These are phyloP conservation scores for Amniculicola lignicola DNA, from an alignment of 495 filamentous ascomycete genomes.

Conservation along the genomic window DNA sequence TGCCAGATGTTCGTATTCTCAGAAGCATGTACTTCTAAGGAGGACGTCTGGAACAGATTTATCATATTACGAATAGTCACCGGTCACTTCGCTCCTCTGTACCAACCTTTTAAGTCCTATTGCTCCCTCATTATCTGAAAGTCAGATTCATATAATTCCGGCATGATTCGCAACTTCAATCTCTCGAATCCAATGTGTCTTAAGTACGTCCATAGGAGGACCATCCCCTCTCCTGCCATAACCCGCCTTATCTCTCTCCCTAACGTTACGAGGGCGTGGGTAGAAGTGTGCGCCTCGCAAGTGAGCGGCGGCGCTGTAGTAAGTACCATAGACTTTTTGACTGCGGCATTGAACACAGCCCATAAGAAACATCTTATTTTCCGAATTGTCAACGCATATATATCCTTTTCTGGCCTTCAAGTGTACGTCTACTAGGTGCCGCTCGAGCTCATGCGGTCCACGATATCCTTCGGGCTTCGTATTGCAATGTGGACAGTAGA, in stretches of 20 bases:
- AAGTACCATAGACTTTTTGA: slow-evolving; percentile 6
- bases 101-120: too few relatives aligned
- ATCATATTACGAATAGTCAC: too few relatives aligned
- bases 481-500: too few relatives aligned
- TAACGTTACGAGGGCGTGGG: background rate
- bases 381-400: background rate
- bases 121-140: too few relatives aligned
- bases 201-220: slow-evolving; percentile 1
- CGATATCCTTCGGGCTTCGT: slow-evolving; percentile 13
- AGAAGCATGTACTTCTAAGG: too few relatives aligned
- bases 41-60: too few relatives aligned
- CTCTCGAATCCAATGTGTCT: slow-evolving; percentile 3
- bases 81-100: too few relatives aligned
- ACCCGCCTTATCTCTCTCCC: background rate
- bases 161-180: too few relatives aligned
- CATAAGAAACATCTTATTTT: background rate
- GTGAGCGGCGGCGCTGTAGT: slow-evolving; percentile 13
- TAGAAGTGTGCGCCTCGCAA: slow-evolving; percentile 12
- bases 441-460: slow-evolving; percentile 1
- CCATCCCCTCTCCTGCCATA: background rate
- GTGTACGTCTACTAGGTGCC: background rate
- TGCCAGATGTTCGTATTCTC: too few relatives aligned
- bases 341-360: slow-evolving; percentile 10
- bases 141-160: too few relatives aligned
- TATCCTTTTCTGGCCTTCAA: background rate